Evolutionary conservation across 1,139 yeast species (phyloP), one percentile per base, ranked within the genome.

Genomic region (Diutina sp.): DNA sequence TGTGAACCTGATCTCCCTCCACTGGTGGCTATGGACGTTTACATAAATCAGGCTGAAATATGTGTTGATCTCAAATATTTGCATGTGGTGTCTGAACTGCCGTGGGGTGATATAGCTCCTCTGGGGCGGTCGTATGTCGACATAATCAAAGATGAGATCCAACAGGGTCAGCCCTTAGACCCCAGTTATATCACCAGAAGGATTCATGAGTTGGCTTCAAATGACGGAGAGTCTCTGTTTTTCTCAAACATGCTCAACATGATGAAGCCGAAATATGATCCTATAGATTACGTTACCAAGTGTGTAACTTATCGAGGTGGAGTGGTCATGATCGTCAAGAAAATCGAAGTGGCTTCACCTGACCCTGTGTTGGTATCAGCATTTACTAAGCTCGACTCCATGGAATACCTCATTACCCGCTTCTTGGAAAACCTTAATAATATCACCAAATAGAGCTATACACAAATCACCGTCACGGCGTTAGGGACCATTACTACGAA

Each of bases 361-460:
- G 80, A 76, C 60, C 80, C 80, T 2, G 70, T 76, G 3, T 63
- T 76, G 58, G 70, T 75, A 51, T 73, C 78, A 62, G 75, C 74
- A 0, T 74, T 72, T 59, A 74, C 79, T 1, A 76, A 76, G 61
- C 66, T 76, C 57, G 79, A 76, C 58, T 67, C 74, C 54, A 67
- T 76, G 46, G 80, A 75, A 63, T 72, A 74, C 59, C 63, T 75
- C 60, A 66, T 74, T 18, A 63, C 72, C 57, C 56, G 60, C 30
- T 61, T 61, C 32, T 35, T 60, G 47, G 62, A 61, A 41, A 60
- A 60, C 50, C 57, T 61, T 21, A 56, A 57, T 50, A 54, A 21
- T 18, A 50, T 50, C 16, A 50, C 28, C n/a, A 50, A 50, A 14
- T 50, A 35, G 41, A 35, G n/a, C n/a, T 11, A 35, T 11, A 11